Base-by-base conservation (phyloP, 352 stramenopile species). In the Phytopythium delawarense region DNA sequence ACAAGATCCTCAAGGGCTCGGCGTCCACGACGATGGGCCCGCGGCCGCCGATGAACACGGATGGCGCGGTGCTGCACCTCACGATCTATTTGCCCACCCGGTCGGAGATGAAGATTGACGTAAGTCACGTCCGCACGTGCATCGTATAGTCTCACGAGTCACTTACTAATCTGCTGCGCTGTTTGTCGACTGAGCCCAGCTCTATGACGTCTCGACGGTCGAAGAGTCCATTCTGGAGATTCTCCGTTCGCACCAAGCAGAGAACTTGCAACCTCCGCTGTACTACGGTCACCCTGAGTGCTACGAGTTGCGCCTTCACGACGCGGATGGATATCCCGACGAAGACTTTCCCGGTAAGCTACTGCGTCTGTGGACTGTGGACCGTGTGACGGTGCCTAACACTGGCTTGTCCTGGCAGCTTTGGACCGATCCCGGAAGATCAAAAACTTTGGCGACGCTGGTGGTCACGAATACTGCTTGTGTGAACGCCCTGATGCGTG, bases 401-500 rank as follows among this genome's bases (percentile, higher is more conserved):
- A 55, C n/a, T 16, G 21, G 11, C 32, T 37, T 40, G 23, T 35
- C 66, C 23, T 20, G 40, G 12, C 53, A 93, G 87, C 87, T 5
- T 66, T 96, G 16, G 85, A 96, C 57, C 78, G 85, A 16, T 94
- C 85, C 7, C 72, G 87, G 9, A 94, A 93, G 66, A 96, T 96
- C 61, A 96, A 96, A 67, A 94, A 94, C 69, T 94, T 96, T 75
- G 87, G 87, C n/a, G 87, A 96, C 59, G 85, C 85, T 35, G 87
- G 85, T 0, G 85, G 84, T 6, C 87, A 96, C 50, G 86, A 94
- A 55, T 96, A 93, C 59, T 96, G 87, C 60, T 67, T 96, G 34
- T 96, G 87, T 62, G 87, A 96, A 35, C 80, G 87, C 21, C 85
- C 87, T 1, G 87, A 96, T 59, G 86, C 84, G 2, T 96, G 87